A percentile compares a stretch with the other conserved stretches of the same genome.
phyloP scores from a whole-genome alignment of 495 filamentous ascomycete genomes.

The Lineolata rhizophorae region DNA sequence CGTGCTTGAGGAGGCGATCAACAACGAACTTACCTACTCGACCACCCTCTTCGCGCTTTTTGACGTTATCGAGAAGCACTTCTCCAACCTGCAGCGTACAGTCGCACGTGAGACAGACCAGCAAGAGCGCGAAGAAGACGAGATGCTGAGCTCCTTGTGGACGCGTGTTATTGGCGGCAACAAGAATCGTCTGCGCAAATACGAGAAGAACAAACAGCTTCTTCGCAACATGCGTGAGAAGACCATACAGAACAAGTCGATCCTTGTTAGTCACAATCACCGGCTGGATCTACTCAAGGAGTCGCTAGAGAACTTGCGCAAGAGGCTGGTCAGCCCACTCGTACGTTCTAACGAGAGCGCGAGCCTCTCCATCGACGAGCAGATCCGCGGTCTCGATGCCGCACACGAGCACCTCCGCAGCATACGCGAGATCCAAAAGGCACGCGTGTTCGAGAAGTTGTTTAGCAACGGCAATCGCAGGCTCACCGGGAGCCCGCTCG shows the following conservation, averaged over 20 bases:
- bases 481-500: too few species aligned
- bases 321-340: conserved; percentile 61
- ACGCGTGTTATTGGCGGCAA: conserved; percentile 58
- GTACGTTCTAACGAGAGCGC: conserved; percentile 44
- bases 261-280: conserved; percentile 64
- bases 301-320: conserved; percentile 53
- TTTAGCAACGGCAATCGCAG: conserved; percentile 1
- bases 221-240: conserved; percentile 55
- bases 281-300: conserved; percentile 58
- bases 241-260: conserved; percentile 67
- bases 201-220: conserved; percentile 57
- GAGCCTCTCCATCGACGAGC: conserved; percentile 54
- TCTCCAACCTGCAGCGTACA: conserved; percentile 68
- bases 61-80: conserved; percentile 70
- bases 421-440: conserved; percentile 56
- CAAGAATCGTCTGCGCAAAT: conserved; percentile 51
- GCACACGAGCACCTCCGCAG: conserved; percentile 52
- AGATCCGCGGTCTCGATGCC: conserved; percentile 60
- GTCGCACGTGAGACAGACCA: conserved; percentile 60
- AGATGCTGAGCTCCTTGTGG: conserved; percentile 70
- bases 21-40: conserved; percentile 55
- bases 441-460: conserved; percentile 47
- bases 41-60: conserved; percentile 62
- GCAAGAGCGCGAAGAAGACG: conserved; percentile 56
- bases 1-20: conserved; percentile 76